Evolutionary conservation across 129 eudicot genomes (phyloP).

Genomic region (Ambrosia artemisiifolia): DNA sequence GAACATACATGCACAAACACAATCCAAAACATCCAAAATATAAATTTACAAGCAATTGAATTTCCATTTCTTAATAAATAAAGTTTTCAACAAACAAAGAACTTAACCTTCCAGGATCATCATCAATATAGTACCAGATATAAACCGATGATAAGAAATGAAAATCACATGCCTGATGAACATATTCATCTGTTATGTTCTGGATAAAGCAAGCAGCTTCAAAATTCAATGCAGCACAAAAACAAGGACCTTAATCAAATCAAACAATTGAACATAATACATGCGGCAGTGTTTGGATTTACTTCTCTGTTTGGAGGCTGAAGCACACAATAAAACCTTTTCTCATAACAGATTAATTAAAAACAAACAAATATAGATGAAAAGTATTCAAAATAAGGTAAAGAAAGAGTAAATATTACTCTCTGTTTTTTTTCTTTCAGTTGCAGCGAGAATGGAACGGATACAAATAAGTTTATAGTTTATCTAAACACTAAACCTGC

Average conservation of each 20-base stretch:
- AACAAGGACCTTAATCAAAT: neutral
- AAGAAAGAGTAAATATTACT: neutral
- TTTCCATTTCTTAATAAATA: neutral
- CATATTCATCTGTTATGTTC: neutral
- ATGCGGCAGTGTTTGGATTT: neutral
- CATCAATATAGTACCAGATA: slow-evolving; percentile 1
- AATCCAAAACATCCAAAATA: neutral
- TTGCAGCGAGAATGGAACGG: neutral
- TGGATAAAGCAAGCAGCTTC: neutral
- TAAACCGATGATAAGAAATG: slow-evolving; percentile 7
- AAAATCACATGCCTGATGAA: neutral
- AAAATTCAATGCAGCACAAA: neutral
- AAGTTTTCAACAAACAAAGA: neutral
- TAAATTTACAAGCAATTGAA: neutral
- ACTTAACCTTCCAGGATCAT: neutral
- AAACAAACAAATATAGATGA: neutral
- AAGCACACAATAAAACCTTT: neutral
- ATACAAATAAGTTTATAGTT: neutral
- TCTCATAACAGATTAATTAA: neutral
- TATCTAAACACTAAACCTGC: no score
- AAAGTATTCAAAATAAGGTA: neutral
- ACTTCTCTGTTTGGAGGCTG: neutral
- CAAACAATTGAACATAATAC: neutral
- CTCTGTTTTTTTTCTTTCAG: neutral
- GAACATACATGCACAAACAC: neutral